Percentiles rank a stretch among this genome's conserved stretches.
These are phyloP conservation scores for Trebouxiophyceae sp. DNA, from an alignment of 163 green algal genomes.

Conservation along the genomic window DNA sequence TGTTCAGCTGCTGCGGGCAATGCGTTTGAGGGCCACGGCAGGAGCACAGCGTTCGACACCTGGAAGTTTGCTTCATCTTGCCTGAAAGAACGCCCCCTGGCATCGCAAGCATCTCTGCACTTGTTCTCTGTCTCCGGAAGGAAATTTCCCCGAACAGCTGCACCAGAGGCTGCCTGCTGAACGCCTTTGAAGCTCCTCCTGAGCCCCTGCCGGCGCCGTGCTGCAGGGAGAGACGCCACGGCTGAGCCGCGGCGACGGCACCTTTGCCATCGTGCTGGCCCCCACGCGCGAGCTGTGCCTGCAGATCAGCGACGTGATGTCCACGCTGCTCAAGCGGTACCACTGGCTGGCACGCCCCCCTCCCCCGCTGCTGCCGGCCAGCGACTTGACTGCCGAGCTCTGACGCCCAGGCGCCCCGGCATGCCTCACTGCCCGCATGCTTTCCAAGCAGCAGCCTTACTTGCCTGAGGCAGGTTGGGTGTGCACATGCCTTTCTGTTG, in stretches of 20 bases:
- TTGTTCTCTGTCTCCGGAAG: too few species aligned
- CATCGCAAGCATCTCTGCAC: too few species aligned
- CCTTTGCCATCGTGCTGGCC: constrained; percentile 65
- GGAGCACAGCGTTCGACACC: too few species aligned
- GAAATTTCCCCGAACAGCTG: not conserved
- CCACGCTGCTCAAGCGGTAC: constrained; percentile 39
- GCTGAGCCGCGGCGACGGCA: constrained; percentile 55
- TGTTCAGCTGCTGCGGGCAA: not conserved
- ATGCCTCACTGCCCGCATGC: too few species aligned
- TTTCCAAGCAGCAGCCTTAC: too few species aligned
- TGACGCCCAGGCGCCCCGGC: not conserved
- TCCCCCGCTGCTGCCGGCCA: not conserved
- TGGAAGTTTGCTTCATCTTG: too few species aligned
- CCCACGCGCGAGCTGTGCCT: constrained; percentile 83
- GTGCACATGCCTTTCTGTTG: too few species aligned
- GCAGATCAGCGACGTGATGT: constrained; percentile 70
- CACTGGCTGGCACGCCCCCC: constrained; percentile 40
- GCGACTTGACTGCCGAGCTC: too few species aligned
- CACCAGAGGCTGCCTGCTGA: not conserved
- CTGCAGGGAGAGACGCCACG: constrained; percentile 21
- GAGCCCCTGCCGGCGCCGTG: not conserved
- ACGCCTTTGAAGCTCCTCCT: too few species aligned
- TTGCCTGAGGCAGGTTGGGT: too few species aligned
- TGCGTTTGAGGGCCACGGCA: too few species aligned
- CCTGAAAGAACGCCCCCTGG: too few species aligned